Percentiles rank a stretch among this genome's conserved stretches.
These are phyloP conservation scores for Naganishia onofrii DNA, from an alignment of 768 basidiomycete species.

Conservation along the genomic window DNA sequence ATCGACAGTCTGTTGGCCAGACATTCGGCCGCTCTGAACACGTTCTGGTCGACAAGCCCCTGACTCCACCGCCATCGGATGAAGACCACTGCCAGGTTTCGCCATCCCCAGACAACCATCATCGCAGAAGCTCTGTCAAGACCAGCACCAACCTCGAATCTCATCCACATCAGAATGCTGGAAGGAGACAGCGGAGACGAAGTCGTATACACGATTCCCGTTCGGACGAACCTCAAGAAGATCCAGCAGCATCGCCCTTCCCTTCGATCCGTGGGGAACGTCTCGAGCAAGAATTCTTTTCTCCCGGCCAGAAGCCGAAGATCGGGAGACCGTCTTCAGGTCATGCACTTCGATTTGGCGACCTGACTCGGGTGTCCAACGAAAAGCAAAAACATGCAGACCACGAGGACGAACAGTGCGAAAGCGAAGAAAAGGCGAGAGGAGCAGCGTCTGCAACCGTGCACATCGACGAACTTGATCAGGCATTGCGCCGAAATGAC, in stretches of 20 bases:
- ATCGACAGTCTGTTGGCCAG: not conserved
- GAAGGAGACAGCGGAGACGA: constrained; percentile 22
- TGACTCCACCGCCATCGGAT: not conserved
- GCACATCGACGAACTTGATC: constrained; percentile 53
- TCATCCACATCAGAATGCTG: not conserved
- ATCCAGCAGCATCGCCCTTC: constrained; percentile 61
- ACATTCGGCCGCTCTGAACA: constrained; percentile 2
- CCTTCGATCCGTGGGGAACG: constrained; percentile 76
- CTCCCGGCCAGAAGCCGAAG: constrained; percentile 47
- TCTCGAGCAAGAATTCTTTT: constrained; percentile 75
- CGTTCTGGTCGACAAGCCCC: constrained; percentile 8
- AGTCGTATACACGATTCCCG: constrained; percentile 30
- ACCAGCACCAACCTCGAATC: not conserved
- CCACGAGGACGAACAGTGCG: constrained; percentile 26
- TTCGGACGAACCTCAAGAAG: constrained; percentile 27
- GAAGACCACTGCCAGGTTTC: constrained; percentile 28
- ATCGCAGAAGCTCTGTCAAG: constrained; percentile 31
- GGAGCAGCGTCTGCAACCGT: not conserved
- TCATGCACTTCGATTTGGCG: not conserved
- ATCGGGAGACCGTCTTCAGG: constrained; percentile 54
- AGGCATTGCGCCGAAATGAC: constrained; percentile 58
- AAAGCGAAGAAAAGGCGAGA: constrained; percentile 17
- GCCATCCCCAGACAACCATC: constrained; percentile 29
- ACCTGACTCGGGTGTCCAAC: not conserved
- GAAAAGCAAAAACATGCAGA: constrained; percentile 8